phyloP scores from a whole-genome alignment of 2,329 filamentous ascomycete species.

The Apiospora sp. region DNA sequence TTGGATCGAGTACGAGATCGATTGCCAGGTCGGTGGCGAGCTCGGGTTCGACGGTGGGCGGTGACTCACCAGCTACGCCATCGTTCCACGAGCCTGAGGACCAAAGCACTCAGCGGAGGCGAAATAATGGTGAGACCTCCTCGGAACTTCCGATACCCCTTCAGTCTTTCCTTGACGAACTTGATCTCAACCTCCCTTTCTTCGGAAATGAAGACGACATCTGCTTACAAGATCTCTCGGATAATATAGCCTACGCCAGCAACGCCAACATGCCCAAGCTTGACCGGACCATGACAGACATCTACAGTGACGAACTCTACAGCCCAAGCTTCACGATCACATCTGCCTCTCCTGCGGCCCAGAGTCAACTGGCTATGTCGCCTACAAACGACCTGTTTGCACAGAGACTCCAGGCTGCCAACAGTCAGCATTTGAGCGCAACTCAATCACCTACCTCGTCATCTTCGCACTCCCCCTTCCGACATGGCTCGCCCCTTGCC shows the following conservation, averaged over 20 bases:
- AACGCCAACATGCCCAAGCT: conserved; percentile 69
- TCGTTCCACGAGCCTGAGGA: conserved; percentile 58
- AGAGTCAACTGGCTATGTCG: conserved; percentile 56
- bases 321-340: conserved; percentile 72
- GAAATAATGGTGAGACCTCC: conserved; percentile 61
- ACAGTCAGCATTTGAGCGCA: conserved; percentile 74
- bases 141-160: conserved; percentile 26
- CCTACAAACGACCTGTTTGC: conserved; percentile 70
- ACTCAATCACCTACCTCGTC: conserved; percentile 57
- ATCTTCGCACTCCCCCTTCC: conserved; percentile 77
- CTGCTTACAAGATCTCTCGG: conserved; percentile 70
- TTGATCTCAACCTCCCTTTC: conserved; percentile 28
- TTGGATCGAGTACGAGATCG: conserved; percentile 50
- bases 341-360: conserved; percentile 59
- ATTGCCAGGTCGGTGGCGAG: conserved; percentile 65
- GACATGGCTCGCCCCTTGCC: conserved; percentile 71
- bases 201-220: conserved; percentile 55
- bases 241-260: conserved; percentile 63
- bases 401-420: conserved; percentile 80
- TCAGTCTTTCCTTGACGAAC: conserved; percentile 25
- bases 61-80: conserved; percentile 68
- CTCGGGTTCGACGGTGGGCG: conserved; percentile 51
- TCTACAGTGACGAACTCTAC: conserved; percentile 86
- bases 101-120: conserved; percentile 48
- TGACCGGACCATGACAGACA: conserved; percentile 85